These are phyloP conservation scores for Scopulariopsis brevicaulis DNA, from an alignment of 2,329 filamentous ascomycete genomes.

Conservation along the genomic window DNA sequence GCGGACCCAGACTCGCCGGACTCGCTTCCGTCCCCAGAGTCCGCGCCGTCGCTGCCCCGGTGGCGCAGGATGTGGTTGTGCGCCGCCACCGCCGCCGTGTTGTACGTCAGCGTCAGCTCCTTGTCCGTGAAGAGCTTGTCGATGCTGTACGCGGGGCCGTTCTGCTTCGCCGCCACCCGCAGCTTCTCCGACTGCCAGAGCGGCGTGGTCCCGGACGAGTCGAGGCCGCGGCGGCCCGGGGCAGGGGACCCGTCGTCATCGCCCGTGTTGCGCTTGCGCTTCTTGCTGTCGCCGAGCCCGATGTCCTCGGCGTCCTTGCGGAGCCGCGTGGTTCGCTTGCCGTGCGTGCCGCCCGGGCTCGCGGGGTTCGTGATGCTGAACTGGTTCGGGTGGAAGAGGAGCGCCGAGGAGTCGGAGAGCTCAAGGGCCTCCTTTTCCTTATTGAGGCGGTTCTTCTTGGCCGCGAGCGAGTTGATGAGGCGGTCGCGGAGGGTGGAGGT, in stretches of 20 bases:
- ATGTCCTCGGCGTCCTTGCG: slow-evolving; percentile 51
- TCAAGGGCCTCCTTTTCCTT: slow-evolving; percentile 59
- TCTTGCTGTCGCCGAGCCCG: slow-evolving; percentile 42
- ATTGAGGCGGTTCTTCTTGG: slow-evolving; percentile 52
- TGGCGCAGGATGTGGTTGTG: slow-evolving; percentile 51
- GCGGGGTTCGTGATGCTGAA: slow-evolving; percentile 54
- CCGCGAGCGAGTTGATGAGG: slow-evolving; percentile 53
- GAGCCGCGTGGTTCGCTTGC: slow-evolving; percentile 50
- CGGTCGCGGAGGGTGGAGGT: slow-evolving; percentile 52
- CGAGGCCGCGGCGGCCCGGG: slow-evolving; percentile 42
- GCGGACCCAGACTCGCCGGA: slow-evolving; percentile 38
- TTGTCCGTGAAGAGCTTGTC: slow-evolving; percentile 63
- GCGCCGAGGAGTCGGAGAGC: slow-evolving; percentile 53
- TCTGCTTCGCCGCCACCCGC: slow-evolving; percentile 38
- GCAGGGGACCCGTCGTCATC: slow-evolving; percentile 55
- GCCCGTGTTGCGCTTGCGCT: slow-evolving; percentile 47
- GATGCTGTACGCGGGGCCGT: slow-evolving; percentile 51
- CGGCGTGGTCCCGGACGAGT: slow-evolving; percentile 45
- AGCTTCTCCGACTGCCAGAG: slow-evolving; percentile 53
- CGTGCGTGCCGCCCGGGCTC: slow-evolving; percentile 51
- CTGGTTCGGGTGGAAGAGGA: slow-evolving; percentile 57
- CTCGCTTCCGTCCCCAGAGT: slow-evolving; percentile 41
- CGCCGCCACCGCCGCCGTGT: slow-evolving; percentile 48
- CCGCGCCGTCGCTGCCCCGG: slow-evolving; percentile 25
- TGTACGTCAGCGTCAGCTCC: slow-evolving; percentile 55